phyloP scores from a whole-genome alignment of 2,329 filamentous ascomycete species.

The Hymenoscyphus salicellus region DNA sequence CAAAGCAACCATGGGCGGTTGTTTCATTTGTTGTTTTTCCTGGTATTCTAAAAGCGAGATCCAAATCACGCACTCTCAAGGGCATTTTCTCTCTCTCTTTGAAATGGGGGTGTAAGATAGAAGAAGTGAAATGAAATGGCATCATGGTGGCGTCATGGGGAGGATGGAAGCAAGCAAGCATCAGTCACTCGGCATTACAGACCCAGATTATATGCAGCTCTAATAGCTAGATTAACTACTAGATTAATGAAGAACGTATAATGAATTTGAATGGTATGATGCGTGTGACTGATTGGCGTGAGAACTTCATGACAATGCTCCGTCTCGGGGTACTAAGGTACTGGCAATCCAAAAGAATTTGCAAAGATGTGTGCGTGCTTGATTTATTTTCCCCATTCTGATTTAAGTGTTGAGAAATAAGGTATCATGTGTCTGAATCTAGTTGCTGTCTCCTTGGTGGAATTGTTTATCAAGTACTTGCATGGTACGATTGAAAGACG shows the following conservation, averaged over 20 bases:
- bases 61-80: background rate
- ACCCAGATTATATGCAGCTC: background rate
- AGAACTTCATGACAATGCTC: background rate
- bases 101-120: background rate
- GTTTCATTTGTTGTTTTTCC: background rate
- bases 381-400: too few relatives aligned
- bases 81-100: background rate
- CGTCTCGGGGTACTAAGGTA: too few relatives aligned
- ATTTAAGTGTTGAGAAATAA: too few relatives aligned
- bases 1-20: background rate
- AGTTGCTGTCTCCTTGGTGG: too few relatives aligned
- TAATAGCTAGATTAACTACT: background rate
- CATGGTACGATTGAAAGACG: background rate
- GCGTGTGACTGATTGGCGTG: background rate
- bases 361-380: background rate
- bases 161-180: background rate
- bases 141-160: background rate
- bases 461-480: too few relatives aligned
- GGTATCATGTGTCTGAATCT: too few relatives aligned
- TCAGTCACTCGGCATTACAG: background rate
- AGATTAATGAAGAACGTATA: slow-evolving; percentile 1
- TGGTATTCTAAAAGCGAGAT: background rate
- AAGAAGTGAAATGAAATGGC: background rate
- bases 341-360: background rate
- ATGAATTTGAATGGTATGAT: background rate